A percentile compares a stretch with the other conserved stretches of the same genome.
These are phyloP conservation scores for Sporothrix globosa DNA, from an alignment of 2,329 filamentous ascomycete species.

Conservation along the genomic window DNA sequence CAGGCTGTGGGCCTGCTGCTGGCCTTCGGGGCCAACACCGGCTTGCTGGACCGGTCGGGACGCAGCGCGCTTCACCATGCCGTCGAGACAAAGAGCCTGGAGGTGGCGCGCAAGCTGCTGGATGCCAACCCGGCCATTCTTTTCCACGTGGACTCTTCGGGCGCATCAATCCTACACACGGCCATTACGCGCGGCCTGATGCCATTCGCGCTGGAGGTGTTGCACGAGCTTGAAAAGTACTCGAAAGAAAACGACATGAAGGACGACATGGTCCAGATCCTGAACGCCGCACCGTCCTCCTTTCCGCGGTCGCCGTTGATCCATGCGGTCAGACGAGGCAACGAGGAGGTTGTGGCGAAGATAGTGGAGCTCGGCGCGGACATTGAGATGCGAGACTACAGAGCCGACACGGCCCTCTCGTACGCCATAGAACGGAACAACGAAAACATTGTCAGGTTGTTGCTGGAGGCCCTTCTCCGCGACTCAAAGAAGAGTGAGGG, in stretches of 20 bases:
- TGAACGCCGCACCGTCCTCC: background rate
- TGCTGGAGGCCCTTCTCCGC: background rate
- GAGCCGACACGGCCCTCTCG: background rate
- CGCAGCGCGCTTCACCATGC: slow-evolving; percentile 17
- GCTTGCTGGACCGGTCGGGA: background rate
- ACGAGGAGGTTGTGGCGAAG: background rate
- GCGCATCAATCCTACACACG: background rate
- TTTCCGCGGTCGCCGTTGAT: background rate
- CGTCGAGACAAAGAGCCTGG: background rate
- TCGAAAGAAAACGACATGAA: background rate
- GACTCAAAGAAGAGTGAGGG: background rate
- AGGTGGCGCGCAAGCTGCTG: background rate
- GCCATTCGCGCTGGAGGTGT: background rate
- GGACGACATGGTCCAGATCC: background rate
- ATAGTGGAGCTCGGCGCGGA: slow-evolving; percentile 12
- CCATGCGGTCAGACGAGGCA: background rate
- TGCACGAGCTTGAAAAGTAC: background rate
- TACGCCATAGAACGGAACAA: background rate
- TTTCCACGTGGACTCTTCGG: background rate
- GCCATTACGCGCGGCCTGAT: slow-evolving; percentile 10
- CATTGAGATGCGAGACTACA: slow-evolving; percentile 15
- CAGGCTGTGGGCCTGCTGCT: background rate
- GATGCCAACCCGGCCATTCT: slow-evolving; percentile 16
- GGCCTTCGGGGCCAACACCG: slow-evolving; percentile 12
- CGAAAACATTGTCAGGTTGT: background rate